Evolutionary conservation across 768 basidiomycete genomes (phyloP).

Genomic region (Erythrobasidium yunnanense): DNA sequence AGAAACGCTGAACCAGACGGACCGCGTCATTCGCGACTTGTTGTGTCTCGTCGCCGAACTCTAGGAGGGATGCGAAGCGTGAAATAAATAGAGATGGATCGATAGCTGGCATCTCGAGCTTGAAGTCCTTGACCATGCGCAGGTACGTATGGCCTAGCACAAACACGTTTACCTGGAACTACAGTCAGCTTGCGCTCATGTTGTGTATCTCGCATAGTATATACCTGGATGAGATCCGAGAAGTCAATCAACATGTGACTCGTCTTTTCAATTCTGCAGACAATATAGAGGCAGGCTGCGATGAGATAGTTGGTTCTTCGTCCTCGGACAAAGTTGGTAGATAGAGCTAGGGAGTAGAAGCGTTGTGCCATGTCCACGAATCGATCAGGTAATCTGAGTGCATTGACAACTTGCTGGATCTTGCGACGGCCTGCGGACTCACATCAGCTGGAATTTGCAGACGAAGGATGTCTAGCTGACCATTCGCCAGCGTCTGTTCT

Average conservation of each 20-base stretch:
- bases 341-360: conserved; percentile 83
- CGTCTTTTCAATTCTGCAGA: conserved; percentile 81
- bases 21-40: conserved; percentile 86
- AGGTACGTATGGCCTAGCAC: conserved; percentile 93
- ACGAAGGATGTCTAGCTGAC: conserved; percentile 37
- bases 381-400: conserved; percentile 64
- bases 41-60: conserved; percentile 89
- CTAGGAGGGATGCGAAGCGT: conserved; percentile 83
- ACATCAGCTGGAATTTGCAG: neutral
- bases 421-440: conserved; percentile 58
- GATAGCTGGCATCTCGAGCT: conserved; percentile 66
- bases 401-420: conserved; percentile 70
- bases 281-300: conserved; percentile 88
- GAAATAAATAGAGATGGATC: conserved; percentile 96
- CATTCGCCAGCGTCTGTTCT: conserved; percentile 83
- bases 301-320: conserved; percentile 84
- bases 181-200: too few species aligned
- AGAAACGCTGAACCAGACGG: conserved; percentile 83
- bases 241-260: conserved; percentile 99
- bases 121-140: conserved; percentile 77
- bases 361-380: conserved; percentile 71
- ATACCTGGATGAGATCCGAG: conserved; percentile 81
- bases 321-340: conserved; percentile 87
- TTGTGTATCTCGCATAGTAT: too few species aligned
- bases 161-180: conserved; percentile 78